phyloP scores from a whole-genome alignment of 495 filamentous ascomycete species.

The Aspergillus cavernicola region DNA sequence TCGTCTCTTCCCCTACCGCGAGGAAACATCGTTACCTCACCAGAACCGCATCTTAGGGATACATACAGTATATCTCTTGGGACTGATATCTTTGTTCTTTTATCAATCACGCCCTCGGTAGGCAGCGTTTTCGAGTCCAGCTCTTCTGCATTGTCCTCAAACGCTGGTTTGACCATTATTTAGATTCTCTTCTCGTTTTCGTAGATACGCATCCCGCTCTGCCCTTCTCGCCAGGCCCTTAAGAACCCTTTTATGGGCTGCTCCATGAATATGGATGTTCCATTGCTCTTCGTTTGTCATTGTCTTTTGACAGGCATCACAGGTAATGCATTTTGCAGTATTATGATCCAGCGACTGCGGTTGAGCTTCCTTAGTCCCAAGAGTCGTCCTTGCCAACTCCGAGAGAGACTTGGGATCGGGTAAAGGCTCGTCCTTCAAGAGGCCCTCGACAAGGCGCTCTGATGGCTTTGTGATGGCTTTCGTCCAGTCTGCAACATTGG shows the following conservation, averaged over 20 bases:
- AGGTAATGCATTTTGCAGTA: slow-evolving; percentile 43
- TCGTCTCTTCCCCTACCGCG: not conserved
- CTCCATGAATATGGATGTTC: slow-evolving; percentile 68
- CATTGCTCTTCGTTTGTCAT: slow-evolving; percentile 69
- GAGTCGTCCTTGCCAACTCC: slow-evolving; percentile 48
- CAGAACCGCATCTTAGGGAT: not conserved
- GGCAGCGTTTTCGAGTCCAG: not conserved
- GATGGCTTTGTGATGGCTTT: slow-evolving; percentile 61
- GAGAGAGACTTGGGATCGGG: slow-evolving; percentile 63
- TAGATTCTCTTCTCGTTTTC: slow-evolving; percentile 8
- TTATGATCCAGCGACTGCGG: slow-evolving; percentile 38
- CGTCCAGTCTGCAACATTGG: slow-evolving; percentile 54
- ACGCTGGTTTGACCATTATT: not conserved
- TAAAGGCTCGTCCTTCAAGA: slow-evolving; percentile 53
- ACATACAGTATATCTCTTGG: not conserved
- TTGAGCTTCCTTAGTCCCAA: slow-evolving; percentile 51
- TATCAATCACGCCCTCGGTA: not conserved
- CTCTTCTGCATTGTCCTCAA: not conserved
- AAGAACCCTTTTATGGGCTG: slow-evolving; percentile 51
- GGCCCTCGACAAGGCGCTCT: slow-evolving; percentile 52
- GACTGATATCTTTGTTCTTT: not conserved
- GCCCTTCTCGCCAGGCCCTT: slow-evolving; percentile 30
- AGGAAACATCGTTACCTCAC: not conserved
- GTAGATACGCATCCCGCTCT: slow-evolving; percentile 27
- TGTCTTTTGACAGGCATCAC: slow-evolving; percentile 69